These are phyloP conservation scores for Nothophytophthora sp. DNA, from an alignment of 352 stramenopile species.

Conservation along the genomic window DNA sequence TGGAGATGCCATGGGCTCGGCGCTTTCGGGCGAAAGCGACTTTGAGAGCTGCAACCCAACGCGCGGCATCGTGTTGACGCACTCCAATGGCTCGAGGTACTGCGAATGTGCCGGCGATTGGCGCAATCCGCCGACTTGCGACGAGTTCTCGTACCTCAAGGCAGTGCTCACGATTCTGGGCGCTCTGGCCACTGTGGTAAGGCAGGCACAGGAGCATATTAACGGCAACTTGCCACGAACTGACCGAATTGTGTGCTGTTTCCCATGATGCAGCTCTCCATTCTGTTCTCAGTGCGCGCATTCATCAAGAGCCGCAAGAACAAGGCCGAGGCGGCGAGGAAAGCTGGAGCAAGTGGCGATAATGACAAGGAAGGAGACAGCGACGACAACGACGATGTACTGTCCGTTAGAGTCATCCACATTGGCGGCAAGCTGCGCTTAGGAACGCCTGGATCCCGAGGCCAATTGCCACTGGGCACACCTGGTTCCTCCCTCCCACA, in stretches of 20 bases:
- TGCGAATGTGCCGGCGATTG: slow-evolving; percentile 49
- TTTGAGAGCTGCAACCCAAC: slow-evolving; percentile 39
- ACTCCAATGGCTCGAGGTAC: slow-evolving; percentile 21
- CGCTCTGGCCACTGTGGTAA: slow-evolving; percentile 39
- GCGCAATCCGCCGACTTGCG: slow-evolving; percentile 38
- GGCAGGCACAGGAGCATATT: too few relatives aligned
- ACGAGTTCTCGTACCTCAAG: slow-evolving; percentile 37
- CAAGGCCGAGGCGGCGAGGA: slow-evolving; percentile 5
- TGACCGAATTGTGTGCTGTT: too few relatives aligned
- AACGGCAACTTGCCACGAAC: too few relatives aligned
- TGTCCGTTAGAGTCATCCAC: slow-evolving; percentile 5
- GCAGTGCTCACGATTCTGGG: slow-evolving; percentile 39
- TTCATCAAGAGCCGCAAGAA: slow-evolving; percentile 35
- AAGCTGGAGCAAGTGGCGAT: not conserved
- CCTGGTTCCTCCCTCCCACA: not conserved
- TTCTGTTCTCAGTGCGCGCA: slow-evolving; percentile 30
- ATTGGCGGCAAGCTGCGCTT: not conserved
- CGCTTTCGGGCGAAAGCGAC: not conserved
- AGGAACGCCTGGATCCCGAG: not conserved
- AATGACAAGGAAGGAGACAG: slow-evolving; percentile 2
- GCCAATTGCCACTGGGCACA: not conserved
- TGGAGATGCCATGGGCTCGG: slow-evolving; percentile 1
- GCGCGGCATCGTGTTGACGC: slow-evolving; percentile 35
- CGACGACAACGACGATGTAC: slow-evolving; percentile 9
- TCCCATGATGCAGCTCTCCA: slow-evolving; percentile 44